Evolutionary conservation across 176 grass and related monocot species (phyloP).

Genomic region (Ensete ventricosum): DNA sequence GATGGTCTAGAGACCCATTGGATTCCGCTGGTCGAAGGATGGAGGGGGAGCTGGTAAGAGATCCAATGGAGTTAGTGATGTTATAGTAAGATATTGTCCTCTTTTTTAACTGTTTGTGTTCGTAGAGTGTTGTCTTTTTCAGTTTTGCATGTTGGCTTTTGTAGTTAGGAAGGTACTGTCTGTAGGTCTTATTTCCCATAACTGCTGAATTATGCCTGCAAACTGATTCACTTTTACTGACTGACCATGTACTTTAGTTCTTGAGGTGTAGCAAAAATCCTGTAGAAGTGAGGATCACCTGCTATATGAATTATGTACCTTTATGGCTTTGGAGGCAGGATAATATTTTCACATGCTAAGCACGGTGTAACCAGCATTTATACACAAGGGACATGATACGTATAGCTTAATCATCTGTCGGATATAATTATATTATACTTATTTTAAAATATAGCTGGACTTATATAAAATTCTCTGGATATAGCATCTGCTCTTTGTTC

Average conservation of each 20-base stretch:
- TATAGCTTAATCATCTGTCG: background rate
- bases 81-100: constrained; percentile 8
- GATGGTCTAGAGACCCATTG: background rate
- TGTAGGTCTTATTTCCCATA: background rate
- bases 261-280: background rate
- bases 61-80: constrained; percentile 3
- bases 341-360: background rate
- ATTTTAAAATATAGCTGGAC: background rate
- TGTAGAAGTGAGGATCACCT: background rate
- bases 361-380: background rate
- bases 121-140: background rate
- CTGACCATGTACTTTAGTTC: background rate
- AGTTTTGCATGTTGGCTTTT: background rate
- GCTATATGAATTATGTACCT: background rate
- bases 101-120: background rate
- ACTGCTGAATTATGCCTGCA: background rate
- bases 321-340: background rate
- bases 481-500: background rate
- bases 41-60: constrained; percentile 1
- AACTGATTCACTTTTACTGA: background rate
- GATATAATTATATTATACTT: background rate
- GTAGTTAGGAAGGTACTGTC: background rate
- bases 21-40: too few relatives aligned
- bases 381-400: background rate
- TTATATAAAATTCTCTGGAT: background rate